Percentiles rank a stretch among this genome's conserved stretches.
These are phyloP conservation scores for Cyclotella cryptica DNA, from an alignment of 108 stramenopile genomes.

Conservation along the genomic window DNA sequence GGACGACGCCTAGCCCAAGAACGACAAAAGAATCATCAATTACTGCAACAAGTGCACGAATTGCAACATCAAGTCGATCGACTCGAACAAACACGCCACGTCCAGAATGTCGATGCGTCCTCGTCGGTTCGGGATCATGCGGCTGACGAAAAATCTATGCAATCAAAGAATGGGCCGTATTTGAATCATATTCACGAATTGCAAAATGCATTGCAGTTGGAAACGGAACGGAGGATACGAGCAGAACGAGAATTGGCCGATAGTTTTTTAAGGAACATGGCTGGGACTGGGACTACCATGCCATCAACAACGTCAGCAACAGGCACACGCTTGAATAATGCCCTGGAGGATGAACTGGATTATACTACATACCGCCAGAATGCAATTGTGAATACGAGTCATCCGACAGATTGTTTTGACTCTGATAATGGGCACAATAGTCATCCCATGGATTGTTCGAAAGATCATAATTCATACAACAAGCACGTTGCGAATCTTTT, in stretches of 20 bases:
- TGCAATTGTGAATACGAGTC: too few species aligned
- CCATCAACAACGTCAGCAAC: too few species aligned
- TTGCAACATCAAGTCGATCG: background rate
- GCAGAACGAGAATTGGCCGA: conserved; percentile 15
- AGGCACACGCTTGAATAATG: too few species aligned
- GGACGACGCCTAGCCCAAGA: conserved; percentile 27
- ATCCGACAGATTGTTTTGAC: too few species aligned
- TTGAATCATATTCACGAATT: conserved; percentile 14
- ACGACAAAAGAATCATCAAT: conserved; percentile 23
- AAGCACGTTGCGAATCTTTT: background rate
- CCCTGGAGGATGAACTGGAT: too few species aligned
- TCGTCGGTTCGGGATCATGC: too few species aligned
- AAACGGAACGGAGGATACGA: conserved; percentile 15
- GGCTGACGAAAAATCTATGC: background rate
- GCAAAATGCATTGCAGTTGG: conserved; percentile 13
- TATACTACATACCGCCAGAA: too few species aligned
- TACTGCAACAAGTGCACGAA: conserved; percentile 24
- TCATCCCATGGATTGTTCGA: too few species aligned
- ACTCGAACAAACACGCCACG: too few species aligned
- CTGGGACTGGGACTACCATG: too few species aligned
- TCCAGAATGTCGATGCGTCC: too few species aligned
- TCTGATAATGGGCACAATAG: too few species aligned
- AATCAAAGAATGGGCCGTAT: background rate
- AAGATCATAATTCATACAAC: background rate
- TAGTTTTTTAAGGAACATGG: background rate